Evolutionary conservation across 805 yeast species (phyloP).

Genomic region (Saccharomycopsis malanga): DNA sequence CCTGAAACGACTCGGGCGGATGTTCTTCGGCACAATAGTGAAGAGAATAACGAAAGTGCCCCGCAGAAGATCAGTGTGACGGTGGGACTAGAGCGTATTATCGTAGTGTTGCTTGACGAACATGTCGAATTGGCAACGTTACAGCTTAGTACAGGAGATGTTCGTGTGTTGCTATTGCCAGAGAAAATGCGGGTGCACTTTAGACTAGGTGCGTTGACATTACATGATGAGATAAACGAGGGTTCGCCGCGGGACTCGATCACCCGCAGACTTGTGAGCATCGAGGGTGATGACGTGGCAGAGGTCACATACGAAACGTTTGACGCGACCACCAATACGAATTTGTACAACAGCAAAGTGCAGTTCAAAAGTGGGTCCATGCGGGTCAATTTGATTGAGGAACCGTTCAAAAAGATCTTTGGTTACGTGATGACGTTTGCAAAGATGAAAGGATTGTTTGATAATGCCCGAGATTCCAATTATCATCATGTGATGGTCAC

Average conservation of each 20-base stretch:
- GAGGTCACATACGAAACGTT: constrained; percentile 80
- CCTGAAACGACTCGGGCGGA: constrained; percentile 65
- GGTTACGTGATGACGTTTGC: constrained; percentile 67
- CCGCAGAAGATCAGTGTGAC: constrained; percentile 71
- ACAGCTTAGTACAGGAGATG: constrained; percentile 63
- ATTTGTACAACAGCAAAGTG: constrained; percentile 46
- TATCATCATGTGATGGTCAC: constrained; percentile 69
- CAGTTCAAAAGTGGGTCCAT: constrained; percentile 70
- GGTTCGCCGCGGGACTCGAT: constrained; percentile 53
- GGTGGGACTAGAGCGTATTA: constrained; percentile 64
- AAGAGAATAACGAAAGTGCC: constrained; percentile 46
- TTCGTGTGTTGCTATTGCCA: constrained; percentile 60
- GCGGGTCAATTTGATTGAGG: constrained; percentile 72
- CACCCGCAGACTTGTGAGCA: constrained; percentile 59
- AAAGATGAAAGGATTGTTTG: constrained; percentile 84
- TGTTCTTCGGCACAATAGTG: constrained; percentile 59
- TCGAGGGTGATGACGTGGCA: constrained; percentile 76
- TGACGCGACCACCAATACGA: constrained; percentile 44
- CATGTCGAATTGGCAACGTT: constrained; percentile 73
- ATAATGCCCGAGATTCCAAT: constrained; percentile 82
- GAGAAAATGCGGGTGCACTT: constrained; percentile 69
- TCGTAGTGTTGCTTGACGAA: constrained; percentile 73
- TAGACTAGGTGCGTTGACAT: constrained; percentile 67
- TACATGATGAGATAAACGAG: constrained; percentile 69
- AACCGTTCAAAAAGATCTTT: constrained; percentile 61